Evolutionary conservation across 768 basidiomycete species (phyloP).

Genomic region (Xerocomellus dryophilus): DNA sequence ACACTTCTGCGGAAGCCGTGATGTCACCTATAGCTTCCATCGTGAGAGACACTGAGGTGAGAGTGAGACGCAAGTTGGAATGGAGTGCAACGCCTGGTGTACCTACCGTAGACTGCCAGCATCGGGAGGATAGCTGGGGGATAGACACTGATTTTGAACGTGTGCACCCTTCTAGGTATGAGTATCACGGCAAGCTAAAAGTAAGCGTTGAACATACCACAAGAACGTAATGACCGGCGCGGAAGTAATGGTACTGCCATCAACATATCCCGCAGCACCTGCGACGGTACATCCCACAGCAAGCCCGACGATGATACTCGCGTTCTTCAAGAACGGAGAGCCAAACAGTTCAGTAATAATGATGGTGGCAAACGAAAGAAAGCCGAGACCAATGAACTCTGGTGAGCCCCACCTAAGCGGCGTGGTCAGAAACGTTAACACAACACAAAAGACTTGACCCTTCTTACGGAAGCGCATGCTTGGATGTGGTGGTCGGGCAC

Average conservation of each 20-base stretch:
- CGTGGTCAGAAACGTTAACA: neutral
- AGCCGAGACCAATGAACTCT: slow-evolving; percentile 83
- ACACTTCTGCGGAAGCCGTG: slow-evolving; percentile 80
- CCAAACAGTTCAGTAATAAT: slow-evolving; percentile 81
- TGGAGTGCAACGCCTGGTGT: neutral
- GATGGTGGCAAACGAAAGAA: slow-evolving; percentile 75
- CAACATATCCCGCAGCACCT: slow-evolving; percentile 76
- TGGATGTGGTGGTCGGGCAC: slow-evolving; percentile 71
- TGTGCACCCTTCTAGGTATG: slow-evolving; percentile 52
- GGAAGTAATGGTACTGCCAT: slow-evolving; percentile 55
- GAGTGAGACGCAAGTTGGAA: slow-evolving; percentile 1
- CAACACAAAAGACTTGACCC: neutral
- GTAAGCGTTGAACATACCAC: slow-evolving; percentile 41
- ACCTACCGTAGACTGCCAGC: slow-evolving; percentile 57
- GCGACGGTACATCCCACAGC: slow-evolving; percentile 78
- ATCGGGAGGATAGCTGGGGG: slow-evolving; percentile 62
- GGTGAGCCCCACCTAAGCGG: slow-evolving; percentile 70
- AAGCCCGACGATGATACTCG: slow-evolving; percentile 72
- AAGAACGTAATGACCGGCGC: slow-evolving; percentile 81
- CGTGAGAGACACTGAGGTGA: slow-evolving; percentile 54
- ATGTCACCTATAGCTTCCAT: slow-evolving; percentile 89
- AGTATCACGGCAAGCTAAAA: neutral
- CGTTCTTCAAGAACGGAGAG: slow-evolving; percentile 80
- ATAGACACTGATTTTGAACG: slow-evolving; percentile 75
- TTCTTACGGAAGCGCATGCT: slow-evolving; percentile 60